Evolutionary conservation across 139 green algal species (phyloP).

Genomic region (Chlorella vulgaris): DNA sequence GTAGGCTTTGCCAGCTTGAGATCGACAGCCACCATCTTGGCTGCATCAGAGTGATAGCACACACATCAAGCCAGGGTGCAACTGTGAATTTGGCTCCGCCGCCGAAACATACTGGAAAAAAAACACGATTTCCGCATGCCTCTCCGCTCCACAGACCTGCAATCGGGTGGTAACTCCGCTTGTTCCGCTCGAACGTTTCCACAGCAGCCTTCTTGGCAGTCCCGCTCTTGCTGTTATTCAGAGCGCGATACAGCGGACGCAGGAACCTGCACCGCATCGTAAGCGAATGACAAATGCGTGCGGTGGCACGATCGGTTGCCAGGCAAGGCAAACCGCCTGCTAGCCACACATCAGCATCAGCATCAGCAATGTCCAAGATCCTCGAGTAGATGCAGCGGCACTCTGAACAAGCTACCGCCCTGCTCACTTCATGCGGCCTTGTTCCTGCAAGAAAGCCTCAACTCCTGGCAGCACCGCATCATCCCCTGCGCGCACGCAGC

Average conservation of each 20-base stretch:
- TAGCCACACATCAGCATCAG: background rate
- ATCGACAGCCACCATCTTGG: constrained; percentile 28
- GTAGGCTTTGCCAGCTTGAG: constrained; percentile 8
- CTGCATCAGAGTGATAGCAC: background rate
- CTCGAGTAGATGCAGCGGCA: background rate
- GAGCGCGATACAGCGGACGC: constrained; percentile 75
- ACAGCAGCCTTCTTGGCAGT: constrained; percentile 53
- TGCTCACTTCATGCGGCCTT: constrained; percentile 81
- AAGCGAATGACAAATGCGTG: background rate
- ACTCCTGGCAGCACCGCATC: constrained; percentile 45
- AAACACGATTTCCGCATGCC: background rate
- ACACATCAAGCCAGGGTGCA: background rate
- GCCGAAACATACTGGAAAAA: background rate
- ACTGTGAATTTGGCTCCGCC: background rate
- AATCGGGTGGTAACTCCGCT: constrained; percentile 85
- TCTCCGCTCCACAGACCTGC: constrained; percentile 24
- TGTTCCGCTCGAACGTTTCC: constrained; percentile 64
- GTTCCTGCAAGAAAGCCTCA: constrained; percentile 63
- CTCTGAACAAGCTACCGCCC: background rate
- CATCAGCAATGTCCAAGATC: background rate
- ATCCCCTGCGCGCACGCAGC: constrained; percentile 54
- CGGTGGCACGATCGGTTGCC: too few relatives aligned
- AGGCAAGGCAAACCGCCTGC: background rate
- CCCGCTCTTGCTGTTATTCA: constrained; percentile 48
- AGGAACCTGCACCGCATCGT: constrained; percentile 29